These are phyloP conservation scores for Oemleria cerasiformis DNA, from an alignment of 306 rosid genomes.

Conservation along the genomic window DNA sequence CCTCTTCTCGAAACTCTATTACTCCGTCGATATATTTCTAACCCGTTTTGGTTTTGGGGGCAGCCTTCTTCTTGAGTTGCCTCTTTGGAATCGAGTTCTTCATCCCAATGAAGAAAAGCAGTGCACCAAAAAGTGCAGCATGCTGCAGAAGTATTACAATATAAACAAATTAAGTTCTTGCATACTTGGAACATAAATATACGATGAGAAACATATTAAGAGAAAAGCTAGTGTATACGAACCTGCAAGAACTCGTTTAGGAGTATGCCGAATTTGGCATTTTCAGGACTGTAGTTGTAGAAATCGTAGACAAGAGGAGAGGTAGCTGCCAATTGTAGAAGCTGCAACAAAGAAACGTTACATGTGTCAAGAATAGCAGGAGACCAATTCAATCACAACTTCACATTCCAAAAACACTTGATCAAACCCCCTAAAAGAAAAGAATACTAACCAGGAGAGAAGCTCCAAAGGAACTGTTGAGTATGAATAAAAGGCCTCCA, in stretches of 20 bases:
- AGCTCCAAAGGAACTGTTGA: constrained; percentile 74
- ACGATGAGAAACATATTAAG: not conserved
- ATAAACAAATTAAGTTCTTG: constrained; percentile 12
- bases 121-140: constrained; percentile 71
- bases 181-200: not conserved
- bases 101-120: constrained; percentile 78
- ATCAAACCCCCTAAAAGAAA: constrained; percentile 6
- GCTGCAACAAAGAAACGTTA: constrained; percentile 35
- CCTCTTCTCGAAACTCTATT: constrained; percentile 3
- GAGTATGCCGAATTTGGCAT: constrained; percentile 35
- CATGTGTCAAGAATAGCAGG: not conserved
- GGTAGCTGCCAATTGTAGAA: constrained; percentile 49
- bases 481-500: constrained; percentile 80
- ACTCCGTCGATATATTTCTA: constrained; percentile 34
- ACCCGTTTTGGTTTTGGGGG: constrained; percentile 58
- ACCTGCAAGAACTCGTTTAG: constrained; percentile 76
- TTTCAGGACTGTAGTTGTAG: constrained; percentile 59
- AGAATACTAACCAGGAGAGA: constrained; percentile 54
- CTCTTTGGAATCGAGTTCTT: constrained; percentile 66
- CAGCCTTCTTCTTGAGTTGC: constrained; percentile 64
- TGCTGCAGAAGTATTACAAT: constrained; percentile 39
- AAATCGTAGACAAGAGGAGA: constrained; percentile 75
- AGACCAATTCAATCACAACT: not conserved
- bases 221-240: constrained; percentile 24
- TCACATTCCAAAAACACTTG: not conserved